A percentile compares a stretch with the other conserved stretches of the same genome.
phyloP scores from a whole-genome alignment of 73 alveolate genomes.

The Paramecium sonneborni region DNA sequence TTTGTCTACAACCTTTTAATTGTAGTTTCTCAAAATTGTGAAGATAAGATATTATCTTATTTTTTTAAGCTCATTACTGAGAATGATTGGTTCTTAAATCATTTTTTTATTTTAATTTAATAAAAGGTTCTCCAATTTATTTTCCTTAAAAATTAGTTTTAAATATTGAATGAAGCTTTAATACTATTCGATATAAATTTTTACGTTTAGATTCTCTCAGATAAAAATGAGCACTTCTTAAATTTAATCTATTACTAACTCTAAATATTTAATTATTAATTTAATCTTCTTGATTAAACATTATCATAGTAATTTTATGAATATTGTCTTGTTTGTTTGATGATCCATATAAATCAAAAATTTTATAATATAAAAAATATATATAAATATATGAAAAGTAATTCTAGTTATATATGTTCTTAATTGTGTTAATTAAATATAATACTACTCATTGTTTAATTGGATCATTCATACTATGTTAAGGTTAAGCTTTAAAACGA shows the following conservation, averaged over 20 bases:
- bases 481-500: constrained; percentile 81
- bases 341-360: background rate
- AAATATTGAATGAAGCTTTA: background rate
- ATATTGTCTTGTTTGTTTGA: background rate
- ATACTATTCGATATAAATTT: background rate
- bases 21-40: constrained; percentile 58
- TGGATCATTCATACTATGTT: constrained; percentile 82
- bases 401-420: background rate
- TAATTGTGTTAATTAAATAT: constrained; percentile 8
- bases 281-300: background rate
- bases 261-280: background rate
- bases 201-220: background rate
- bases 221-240: background rate
- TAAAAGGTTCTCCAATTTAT: background rate
- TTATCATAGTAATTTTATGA: no score
- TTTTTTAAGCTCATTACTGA: constrained; percentile 33
- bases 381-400: background rate
- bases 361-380: background rate
- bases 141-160: constrained; percentile 12
- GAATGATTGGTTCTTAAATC: constrained; percentile 59
- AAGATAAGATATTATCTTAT: constrained; percentile 57
- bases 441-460: constrained; percentile 56
- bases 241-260: constrained; percentile 21
- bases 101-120: constrained; percentile 24
- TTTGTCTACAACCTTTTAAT: constrained; percentile 25